Conservation (phyloP, 352 stramenopile genomes). For the Pythium insidiosum region DNA sequence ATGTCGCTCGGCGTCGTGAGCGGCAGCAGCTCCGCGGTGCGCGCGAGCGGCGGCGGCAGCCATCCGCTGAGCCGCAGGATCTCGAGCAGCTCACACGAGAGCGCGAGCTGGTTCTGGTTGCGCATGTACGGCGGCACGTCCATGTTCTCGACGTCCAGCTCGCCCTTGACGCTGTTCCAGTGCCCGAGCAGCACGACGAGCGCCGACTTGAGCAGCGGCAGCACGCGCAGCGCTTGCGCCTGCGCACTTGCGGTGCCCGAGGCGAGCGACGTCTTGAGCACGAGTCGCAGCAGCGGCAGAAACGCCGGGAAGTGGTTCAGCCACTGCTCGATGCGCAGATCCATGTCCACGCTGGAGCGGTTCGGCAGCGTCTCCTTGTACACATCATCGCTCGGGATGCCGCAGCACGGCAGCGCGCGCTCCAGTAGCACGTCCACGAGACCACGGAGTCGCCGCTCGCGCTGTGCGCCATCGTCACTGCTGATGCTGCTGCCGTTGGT, state of each 20-base stretch:
- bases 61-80: conserved; percentile 50
- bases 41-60: conserved; percentile 44
- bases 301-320: conserved; percentile 76
- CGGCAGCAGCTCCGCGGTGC: conserved; percentile 52
- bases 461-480: conserved; percentile 26
- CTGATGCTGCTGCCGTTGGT: no score
- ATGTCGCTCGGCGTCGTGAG: conserved; percentile 63
- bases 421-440: conserved; percentile 70
- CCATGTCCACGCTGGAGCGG: conserved; percentile 73
- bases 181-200: conserved; percentile 69
- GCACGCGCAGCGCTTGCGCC: conserved; percentile 36
- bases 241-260: conserved; percentile 31
- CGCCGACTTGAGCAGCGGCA: conserved; percentile 70
- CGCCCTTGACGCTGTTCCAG: conserved; percentile 80
- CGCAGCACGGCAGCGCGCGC: conserved; percentile 65
- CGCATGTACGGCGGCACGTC: conserved; percentile 79
- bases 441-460: conserved; percentile 42
- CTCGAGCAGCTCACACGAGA: conserved; percentile 58
- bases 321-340: conserved; percentile 78
- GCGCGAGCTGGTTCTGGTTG: conserved; percentile 54
- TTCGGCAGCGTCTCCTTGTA: conserved; percentile 83
- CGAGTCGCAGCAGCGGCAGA: conserved; percentile 38
- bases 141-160: conserved; percentile 51
- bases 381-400: conserved; percentile 60
- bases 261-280: conserved; percentile 25